Conservation (phyloP, 805 yeast genomes). For the Candida rishiriensis region DNA sequence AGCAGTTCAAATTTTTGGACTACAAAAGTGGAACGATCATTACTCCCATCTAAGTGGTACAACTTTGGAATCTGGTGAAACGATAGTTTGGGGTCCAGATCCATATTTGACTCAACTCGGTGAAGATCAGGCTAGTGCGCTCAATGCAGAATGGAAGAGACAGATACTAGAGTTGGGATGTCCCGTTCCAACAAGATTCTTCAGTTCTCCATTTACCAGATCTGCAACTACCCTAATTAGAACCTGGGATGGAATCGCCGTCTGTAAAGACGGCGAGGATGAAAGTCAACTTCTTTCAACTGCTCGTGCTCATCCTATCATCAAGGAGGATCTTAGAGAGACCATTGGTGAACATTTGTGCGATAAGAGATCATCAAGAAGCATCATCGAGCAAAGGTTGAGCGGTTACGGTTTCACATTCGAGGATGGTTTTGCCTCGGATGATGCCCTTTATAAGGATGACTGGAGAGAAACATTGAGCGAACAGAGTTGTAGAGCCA, state of each 20-base stretch:
- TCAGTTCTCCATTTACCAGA: constrained; percentile 61
- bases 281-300: constrained; percentile 10
- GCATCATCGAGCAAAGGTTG: constrained; percentile 36
- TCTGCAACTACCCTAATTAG: constrained; percentile 51
- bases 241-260: constrained; percentile 44
- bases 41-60: constrained; percentile 47
- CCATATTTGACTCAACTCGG: constrained; percentile 56
- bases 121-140: constrained; percentile 48
- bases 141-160: constrained; percentile 38
- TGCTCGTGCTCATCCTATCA: constrained; percentile 21
- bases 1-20: constrained; percentile 50
- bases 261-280: constrained; percentile 22
- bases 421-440: constrained; percentile 42
- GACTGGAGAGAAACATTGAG: constrained; percentile 44
- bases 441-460: constrained; percentile 42
- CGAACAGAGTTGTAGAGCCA: constrained; percentile 48
- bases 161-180: constrained; percentile 41
- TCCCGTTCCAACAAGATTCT: constrained; percentile 53
- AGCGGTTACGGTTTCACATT: constrained; percentile 38
- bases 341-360: constrained; percentile 58
- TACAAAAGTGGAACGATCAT: constrained; percentile 50
- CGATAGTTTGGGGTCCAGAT: constrained; percentile 52
- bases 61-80: constrained; percentile 40
- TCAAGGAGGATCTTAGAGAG: constrained; percentile 52
- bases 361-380: constrained; percentile 47